Evolutionary conservation across 176 grass and related monocot species (phyloP).

Genomic region (Avena sativa): DNA sequence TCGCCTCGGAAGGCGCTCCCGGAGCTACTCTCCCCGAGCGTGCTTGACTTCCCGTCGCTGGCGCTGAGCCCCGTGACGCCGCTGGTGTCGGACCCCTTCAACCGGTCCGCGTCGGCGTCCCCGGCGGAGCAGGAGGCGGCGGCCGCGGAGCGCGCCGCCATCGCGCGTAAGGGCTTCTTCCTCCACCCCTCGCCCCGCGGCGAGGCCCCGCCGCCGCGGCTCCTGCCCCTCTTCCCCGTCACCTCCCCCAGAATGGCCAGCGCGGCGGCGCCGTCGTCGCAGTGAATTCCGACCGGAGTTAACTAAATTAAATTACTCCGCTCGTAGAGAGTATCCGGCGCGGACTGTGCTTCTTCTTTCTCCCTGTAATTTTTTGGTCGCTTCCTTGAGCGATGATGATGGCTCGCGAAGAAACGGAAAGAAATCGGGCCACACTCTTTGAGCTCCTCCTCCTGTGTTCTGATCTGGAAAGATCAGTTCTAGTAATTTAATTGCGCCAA

Average conservation of each 20-base stretch:
- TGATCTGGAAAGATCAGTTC: neutral
- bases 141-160: slow-evolving; percentile 65
- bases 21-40: slow-evolving; percentile 66
- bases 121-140: slow-evolving; percentile 34
- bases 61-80: slow-evolving; percentile 86
- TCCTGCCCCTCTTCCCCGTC: slow-evolving; percentile 90
- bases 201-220: slow-evolving; percentile 64
- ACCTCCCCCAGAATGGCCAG: slow-evolving; percentile 69
- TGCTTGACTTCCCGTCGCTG: slow-evolving; percentile 82
- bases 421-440: slow-evolving; percentile 38
- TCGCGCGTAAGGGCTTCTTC: slow-evolving; percentile 81
- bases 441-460: slow-evolving; percentile 29
- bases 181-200: slow-evolving; percentile 78
- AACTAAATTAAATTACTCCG: neutral
- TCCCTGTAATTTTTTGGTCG: slow-evolving; percentile 53
- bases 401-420: slow-evolving; percentile 45
- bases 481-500: neutral
- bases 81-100: slow-evolving; percentile 73
- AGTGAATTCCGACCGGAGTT: slow-evolving; percentile 7
- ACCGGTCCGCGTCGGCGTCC: slow-evolving; percentile 57
- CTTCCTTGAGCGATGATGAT: slow-evolving; percentile 44
- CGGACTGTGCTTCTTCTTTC: neutral
- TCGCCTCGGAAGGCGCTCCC: slow-evolving; percentile 43
- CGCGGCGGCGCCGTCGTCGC: slow-evolving; percentile 17
- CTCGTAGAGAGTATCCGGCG: neutral